Evolutionary conservation across 805 yeast genomes (phyloP), one percentile per base, ranked within the genome.

Genomic region (Yamadazyma akitaensis): DNA sequence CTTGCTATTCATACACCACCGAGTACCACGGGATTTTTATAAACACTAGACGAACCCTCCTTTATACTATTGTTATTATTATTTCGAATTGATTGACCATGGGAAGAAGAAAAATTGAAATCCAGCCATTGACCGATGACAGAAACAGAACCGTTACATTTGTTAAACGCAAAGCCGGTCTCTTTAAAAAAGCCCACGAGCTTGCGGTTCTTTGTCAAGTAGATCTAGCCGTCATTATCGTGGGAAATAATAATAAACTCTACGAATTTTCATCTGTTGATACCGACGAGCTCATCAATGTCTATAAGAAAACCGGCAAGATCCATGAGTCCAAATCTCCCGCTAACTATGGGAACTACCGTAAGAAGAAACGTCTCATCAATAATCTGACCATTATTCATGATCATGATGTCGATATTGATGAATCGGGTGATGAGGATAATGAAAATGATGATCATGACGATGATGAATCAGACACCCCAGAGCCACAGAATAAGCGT

Each of bases 71-170:
- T 12, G 32, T 11, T 28, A 28, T 28, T 28, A 28, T 28, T 28
- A 13, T 28, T 28, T 13, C 6, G 7, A 21, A 21, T 21, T 21
- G 24, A 26, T 25, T 16, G 8, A 38, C n/a, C n/a, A 94, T 92
- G 99, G 99, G 99, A 44, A 85, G 99, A 75, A 85, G 97, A 71
- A 94, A 92, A 67, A 92, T 92, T 54, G 94, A 87, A 51, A 92
- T 92, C 57, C 82, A 88, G 66, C 98, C 98, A 32, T 82, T 92
- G 49, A 72, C 82, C 11, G 96, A 92, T 57, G 97, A 92, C 64
- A 75, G 98, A 47, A 92, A 90, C 67, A 67, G 88, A 47, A 81
- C 86, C 5, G 88, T 84, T 25, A 92, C 99, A 0, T 94, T 92
- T 64, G 88, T 88, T 52, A 92, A 92, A 66, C 79, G 99, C 46